Evolutionary conservation across 2,329 filamentous ascomycete species (phyloP), one percentile per base, ranked within the genome.

Genomic region (Sporothrix euskadiensis): DNA sequence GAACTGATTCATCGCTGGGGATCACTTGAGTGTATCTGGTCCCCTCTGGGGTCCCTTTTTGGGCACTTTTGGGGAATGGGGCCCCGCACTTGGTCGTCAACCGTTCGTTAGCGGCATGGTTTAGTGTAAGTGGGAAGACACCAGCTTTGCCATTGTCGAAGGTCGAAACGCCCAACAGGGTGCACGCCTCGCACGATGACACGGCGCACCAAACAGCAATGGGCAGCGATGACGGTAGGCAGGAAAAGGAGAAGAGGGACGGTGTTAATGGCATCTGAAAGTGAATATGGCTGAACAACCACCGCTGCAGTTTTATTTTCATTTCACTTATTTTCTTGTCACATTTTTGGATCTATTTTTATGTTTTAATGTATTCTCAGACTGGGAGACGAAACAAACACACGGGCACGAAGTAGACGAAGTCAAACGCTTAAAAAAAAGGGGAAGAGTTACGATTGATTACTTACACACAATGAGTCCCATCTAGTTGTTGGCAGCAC

Each of bases 41-140:
- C 10, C 14, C 12, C 22, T 22, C 22, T 56, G 52, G 52, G 22
- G 52, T 56, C 32, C 66, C 10, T 22, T 56, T 56, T 14, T 39
- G 57, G 19, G 57, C 12, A 19, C 7, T 32, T 63, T 72, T 72
- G 70, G 70, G 66, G 57, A 72, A 30, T 57, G 49, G 59, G 57
- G 49, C 47, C 61, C 61, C 57, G 56, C 57, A 63, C 57, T 30
- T 65, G 10, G 44, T 30, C 41, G 14, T 66, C 39, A 44, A 14
- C 6, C 30, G 39, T 30, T 49, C 41, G 30, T 66, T 66, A 66
- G 63, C 41, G 63, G 12, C 63, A 6, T 49, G 19, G 19, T 66
- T 66, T 49, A 49, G 41, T 49, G 41, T 63, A 16, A 44, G 59
- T 63, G 59, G 44, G 14, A 49, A 19, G 26, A 26, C 26, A 26